Percentiles rank a stretch among this genome's conserved stretches.
Conservation (phyloP, 805 yeast species). For the Starmerella khaoyaiensis region DNA sequence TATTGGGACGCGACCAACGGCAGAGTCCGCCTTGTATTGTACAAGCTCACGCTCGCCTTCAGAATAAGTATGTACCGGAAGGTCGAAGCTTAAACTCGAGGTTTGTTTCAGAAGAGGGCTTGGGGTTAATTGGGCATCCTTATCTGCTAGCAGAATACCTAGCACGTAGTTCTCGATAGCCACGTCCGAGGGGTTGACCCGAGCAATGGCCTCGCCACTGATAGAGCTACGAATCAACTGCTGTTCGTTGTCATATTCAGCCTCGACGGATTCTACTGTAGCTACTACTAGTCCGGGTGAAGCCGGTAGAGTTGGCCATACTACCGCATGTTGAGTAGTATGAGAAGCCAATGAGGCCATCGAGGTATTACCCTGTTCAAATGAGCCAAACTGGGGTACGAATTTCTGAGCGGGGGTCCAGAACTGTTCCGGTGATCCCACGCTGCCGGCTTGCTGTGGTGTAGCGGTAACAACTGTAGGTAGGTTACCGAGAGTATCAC, state of each 20-base stretch:
- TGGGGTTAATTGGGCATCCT: conserved; percentile 19
- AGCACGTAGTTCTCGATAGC: conserved; percentile 17
- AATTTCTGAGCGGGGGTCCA: conserved; percentile 22
- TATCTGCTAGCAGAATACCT: conserved; percentile 19
- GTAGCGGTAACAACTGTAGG: background rate
- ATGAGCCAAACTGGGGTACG: conserved; percentile 11
- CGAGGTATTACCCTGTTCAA: conserved; percentile 21
- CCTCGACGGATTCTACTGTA: conserved; percentile 74
- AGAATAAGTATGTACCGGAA: conserved; percentile 24
- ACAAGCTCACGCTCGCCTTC: conserved; percentile 40
- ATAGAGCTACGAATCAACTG: conserved; percentile 44
- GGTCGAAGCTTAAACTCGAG: conserved; percentile 18
- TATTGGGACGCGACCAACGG: conserved; percentile 45
- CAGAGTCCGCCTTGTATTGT: conserved; percentile 44
- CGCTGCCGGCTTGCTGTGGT: background rate
- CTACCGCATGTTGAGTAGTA: conserved; percentile 7
- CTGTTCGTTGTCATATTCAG: conserved; percentile 55
- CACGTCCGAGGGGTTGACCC: conserved; percentile 25
- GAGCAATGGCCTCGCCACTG: conserved; percentile 60
- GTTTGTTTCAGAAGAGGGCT: conserved; percentile 14
- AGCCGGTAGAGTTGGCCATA: conserved; percentile 25
- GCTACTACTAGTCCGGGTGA: conserved; percentile 47
- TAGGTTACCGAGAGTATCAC: background rate
- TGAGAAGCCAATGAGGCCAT: conserved; percentile 19
- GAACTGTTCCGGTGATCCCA: conserved; percentile 18